A percentile compares a stretch with the other conserved stretches of the same genome.
These are phyloP conservation scores for Galerina sulciceps DNA, from an alignment of 768 basidiomycete genomes.

Conservation along the genomic window DNA sequence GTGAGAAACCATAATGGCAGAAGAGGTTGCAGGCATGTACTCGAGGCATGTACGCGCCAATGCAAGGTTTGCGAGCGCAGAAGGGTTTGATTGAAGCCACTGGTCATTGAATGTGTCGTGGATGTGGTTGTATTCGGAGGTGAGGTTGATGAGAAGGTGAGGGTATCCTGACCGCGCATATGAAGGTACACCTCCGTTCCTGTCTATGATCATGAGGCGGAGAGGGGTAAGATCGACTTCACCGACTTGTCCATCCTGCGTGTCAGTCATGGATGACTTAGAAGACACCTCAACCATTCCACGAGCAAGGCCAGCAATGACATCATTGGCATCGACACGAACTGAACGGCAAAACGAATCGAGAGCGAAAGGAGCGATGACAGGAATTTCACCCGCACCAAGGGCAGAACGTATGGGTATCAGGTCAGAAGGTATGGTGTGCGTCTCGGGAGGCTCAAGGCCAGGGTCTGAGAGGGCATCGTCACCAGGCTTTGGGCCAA, in stretches of 20 bases:
- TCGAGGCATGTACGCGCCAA: conserved; percentile 85
- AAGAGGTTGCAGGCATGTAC: conserved; percentile 93
- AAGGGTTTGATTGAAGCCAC: conserved; percentile 82
- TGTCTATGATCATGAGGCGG: conserved; percentile 96
- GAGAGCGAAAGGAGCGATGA: conserved; percentile 90
- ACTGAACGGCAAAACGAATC: conserved; percentile 89
- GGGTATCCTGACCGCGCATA: conserved; percentile 95
- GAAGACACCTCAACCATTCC: conserved; percentile 74
- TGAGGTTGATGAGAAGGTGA: conserved; percentile 93
- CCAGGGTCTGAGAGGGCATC: conserved; percentile 34
- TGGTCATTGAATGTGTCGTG: conserved; percentile 77
- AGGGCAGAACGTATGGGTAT: conserved; percentile 87
- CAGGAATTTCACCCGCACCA: conserved; percentile 93
- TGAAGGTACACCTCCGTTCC: conserved; percentile 95
- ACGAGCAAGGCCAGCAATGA: conserved; percentile 83
- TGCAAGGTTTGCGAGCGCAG: conserved; percentile 83
- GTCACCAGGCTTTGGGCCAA: conserved; percentile 73
- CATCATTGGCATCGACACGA: conserved; percentile 85
- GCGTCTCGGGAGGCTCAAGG: conserved; percentile 66
- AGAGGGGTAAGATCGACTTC: conserved; percentile 88
- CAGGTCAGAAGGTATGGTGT: conserved; percentile 81
- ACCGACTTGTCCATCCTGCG: conserved; percentile 38
- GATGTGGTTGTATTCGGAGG: conserved; percentile 86
- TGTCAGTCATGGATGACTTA: conserved; percentile 24
- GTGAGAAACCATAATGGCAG: conserved; percentile 97